A percentile compares a stretch with the other conserved stretches of the same genome.
Evolutionary conservation across 116 monocot genomes (phyloP).

Genomic region (Trichopus zeylanicus): DNA sequence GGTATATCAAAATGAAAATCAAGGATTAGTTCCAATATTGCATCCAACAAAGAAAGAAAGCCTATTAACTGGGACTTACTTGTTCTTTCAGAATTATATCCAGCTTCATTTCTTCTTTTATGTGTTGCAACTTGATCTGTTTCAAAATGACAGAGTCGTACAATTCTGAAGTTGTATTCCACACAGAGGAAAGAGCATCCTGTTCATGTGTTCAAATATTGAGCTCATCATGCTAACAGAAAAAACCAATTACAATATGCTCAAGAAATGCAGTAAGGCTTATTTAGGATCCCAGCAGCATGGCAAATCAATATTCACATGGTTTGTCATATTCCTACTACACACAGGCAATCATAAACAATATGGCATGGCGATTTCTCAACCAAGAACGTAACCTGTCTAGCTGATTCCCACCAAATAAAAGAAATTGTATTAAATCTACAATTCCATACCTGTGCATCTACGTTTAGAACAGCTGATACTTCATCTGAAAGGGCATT

Average conservation of each 20-base stretch:
- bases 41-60: not conserved
- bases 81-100: conserved; percentile 51
- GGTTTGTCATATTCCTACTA: not conserved
- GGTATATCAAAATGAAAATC: too few species aligned
- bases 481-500: conserved; percentile 54
- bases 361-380: too few species aligned
- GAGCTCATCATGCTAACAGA: not conserved
- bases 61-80: conserved; percentile 32
- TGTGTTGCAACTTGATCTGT: conserved; percentile 40
- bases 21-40: not conserved
- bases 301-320: not conserved
- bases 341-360: not conserved
- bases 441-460: conserved; percentile 43
- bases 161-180: conserved; percentile 36
- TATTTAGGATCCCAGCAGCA: not conserved
- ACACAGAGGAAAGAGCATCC: conserved; percentile 46
- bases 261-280: not conserved
- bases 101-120: conserved; percentile 51
- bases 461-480: conserved; percentile 36
- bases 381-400: too few species aligned
- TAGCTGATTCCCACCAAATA: not conserved
- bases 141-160: conserved; percentile 35
- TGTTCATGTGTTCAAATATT: conserved; percentile 18
- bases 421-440: not conserved
- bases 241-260: not conserved